Conservation (phyloP, 305 asterid genomes). For the Solanum hybrid region DNA sequence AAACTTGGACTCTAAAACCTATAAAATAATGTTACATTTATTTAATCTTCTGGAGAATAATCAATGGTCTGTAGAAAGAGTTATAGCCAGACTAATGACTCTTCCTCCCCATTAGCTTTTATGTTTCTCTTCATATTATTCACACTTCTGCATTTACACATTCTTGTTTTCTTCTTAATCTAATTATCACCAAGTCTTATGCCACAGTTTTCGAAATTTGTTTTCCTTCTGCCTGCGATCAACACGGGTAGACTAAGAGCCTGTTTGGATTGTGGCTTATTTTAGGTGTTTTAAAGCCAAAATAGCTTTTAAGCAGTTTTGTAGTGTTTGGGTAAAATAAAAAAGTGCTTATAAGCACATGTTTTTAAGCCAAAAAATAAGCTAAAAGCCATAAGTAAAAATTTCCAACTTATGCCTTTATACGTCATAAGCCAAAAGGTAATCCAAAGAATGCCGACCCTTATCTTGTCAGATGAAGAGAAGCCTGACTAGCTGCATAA, state of each 20-base stretch:
- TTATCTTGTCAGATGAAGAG: not conserved
- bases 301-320: not conserved
- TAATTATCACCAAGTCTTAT: not conserved
- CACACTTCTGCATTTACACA: not conserved
- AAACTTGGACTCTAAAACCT: not conserved
- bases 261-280: not conserved
- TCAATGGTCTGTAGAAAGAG: not conserved
- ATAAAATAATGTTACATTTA: not conserved
- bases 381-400: not conserved
- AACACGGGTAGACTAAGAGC: not conserved
- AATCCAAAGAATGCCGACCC: not conserved
- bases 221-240: not conserved
- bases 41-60: not conserved
- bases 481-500: not conserved
- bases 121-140: not conserved
- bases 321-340: not conserved
- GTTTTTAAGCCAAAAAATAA: not conserved
- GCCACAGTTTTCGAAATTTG: not conserved
- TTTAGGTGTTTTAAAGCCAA: not conserved
- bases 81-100: not conserved
- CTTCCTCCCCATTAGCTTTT: not conserved
- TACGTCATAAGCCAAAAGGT: not conserved
- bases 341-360: not conserved
- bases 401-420: too few species aligned
- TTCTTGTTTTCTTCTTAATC: not conserved